phyloP scores from a whole-genome alignment of 768 basidiomycete species.

The Russula sp. region DNA sequence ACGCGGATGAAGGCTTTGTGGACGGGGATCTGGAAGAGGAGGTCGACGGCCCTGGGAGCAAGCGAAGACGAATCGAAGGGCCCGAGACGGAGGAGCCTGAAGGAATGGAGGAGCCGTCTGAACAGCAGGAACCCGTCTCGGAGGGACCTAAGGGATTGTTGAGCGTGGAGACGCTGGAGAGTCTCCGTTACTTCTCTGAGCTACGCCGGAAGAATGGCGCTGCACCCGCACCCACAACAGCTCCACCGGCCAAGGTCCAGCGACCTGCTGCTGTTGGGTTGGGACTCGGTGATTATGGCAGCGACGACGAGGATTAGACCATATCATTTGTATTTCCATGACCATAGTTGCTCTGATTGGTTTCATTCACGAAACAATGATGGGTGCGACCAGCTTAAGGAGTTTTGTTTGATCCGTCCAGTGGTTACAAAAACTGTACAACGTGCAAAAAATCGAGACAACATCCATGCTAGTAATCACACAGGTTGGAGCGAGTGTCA shows the following conservation, averaged over 20 bases:
- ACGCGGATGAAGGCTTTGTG: background rate
- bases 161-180: constrained; percentile 78
- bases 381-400: background rate
- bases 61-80: constrained; percentile 31
- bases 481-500: constrained; percentile 27
- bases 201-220: constrained; percentile 63
- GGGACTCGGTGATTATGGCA: constrained; percentile 70
- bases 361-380: background rate
- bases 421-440: background rate
- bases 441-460: background rate
- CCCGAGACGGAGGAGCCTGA: constrained; percentile 21
- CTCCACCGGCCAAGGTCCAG: constrained; percentile 27
- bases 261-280: constrained; percentile 40
- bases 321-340: background rate
- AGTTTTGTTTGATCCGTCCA: background rate
- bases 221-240: constrained; percentile 20
- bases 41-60: constrained; percentile 30
- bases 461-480: constrained; percentile 7
- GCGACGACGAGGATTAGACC: constrained; percentile 49
- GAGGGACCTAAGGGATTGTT: constrained; percentile 51
- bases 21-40: constrained; percentile 34
- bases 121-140: constrained; percentile 4
- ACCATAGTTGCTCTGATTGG: background rate
- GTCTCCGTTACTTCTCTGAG: constrained; percentile 86
- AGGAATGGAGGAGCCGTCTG: constrained; percentile 2